Base-by-base conservation (phyloP, 2,329 filamentous ascomycete genomes). In the Chaetomiaceae sp. region DNA sequence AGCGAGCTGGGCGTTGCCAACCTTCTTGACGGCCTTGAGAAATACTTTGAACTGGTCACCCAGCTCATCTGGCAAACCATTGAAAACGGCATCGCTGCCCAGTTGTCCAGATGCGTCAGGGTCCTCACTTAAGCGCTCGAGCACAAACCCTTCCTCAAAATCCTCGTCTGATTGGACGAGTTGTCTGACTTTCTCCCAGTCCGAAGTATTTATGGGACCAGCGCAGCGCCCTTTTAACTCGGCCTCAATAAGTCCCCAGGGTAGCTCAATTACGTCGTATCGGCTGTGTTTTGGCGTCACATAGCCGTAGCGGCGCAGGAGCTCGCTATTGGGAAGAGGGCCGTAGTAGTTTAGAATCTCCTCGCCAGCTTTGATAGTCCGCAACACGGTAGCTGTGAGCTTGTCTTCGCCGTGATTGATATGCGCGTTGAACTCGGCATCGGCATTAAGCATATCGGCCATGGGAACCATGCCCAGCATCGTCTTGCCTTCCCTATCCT, bases 311-410 rank as follows among this genome's bases (percentile, higher is more conserved):
- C 90, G 79, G 32, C 91, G 78, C 10, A 96, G 77, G 7, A 96
- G 75, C 64, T 96, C 90, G 1, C 87, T 86, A 54, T 88, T 87
- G 9, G 90, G 87, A 3, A 95, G 80, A 5, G 90, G 84, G 0
- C 91, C 91, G 61, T 95, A 95, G 70, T 95, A 91, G 67, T 95
- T 95, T 65, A 91, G 81, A 16, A 96, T 81, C 67, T 95, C 87
- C 51, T 89, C 81, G 5, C 87, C 87, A 0, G 80, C 78, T 21
- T 69, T 71, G 62, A 96, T 90, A 1, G 79, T 71, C 38, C 84
- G 81, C 54, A 91, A 75, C 0, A 87, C 77, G 21, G 84, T 86
- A 68, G 94, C 92, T 2, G 84, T 83, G 8, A 95, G 74, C 10
- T 69, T 69, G 11, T 76, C 69, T 30, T 79, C 75, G 34, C 70